Evolutionary conservation across 768 basidiomycete genomes (phyloP).

Genomic region (Agaricus blazei): DNA sequence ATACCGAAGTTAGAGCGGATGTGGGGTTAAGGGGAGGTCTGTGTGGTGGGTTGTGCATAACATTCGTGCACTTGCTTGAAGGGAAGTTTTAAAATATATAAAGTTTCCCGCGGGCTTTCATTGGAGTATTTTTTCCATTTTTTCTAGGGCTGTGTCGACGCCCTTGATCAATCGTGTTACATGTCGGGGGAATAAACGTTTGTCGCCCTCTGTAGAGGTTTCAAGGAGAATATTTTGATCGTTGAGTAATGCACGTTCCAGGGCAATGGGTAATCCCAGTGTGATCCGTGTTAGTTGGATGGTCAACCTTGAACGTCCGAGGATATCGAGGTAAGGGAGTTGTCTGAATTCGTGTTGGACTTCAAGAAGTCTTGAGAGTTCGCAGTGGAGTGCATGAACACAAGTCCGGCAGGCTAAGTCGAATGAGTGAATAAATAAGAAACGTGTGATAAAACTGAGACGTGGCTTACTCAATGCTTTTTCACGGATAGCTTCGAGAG

Average conservation of each 20-base stretch:
- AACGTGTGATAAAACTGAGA: neutral
- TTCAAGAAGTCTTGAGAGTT: slow-evolving; percentile 76
- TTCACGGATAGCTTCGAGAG: slow-evolving; percentile 66
- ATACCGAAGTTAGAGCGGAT: no score
- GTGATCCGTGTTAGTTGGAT: slow-evolving; percentile 76
- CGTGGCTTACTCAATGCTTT: slow-evolving; percentile 60
- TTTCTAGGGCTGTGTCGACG: slow-evolving; percentile 58
- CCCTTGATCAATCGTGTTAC: slow-evolving; percentile 57
- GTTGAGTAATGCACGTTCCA: slow-evolving; percentile 59
- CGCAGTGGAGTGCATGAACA: slow-evolving; percentile 64
- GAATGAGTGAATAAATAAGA: neutral
- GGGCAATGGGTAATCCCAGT: slow-evolving; percentile 64
- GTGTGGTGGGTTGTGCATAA: no score
- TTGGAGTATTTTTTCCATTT: slow-evolving; percentile 56
- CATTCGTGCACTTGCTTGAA: no score
- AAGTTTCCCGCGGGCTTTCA: slow-evolving; percentile 12
- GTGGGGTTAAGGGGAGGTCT: no score
- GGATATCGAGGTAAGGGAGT: slow-evolving; percentile 73
- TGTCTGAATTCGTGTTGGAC: slow-evolving; percentile 72
- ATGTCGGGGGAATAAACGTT: slow-evolving; percentile 46
- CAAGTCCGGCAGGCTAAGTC: slow-evolving; percentile 70
- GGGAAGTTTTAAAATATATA: neutral
- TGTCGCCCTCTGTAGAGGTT: slow-evolving; percentile 12
- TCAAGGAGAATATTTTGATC: slow-evolving; percentile 28
- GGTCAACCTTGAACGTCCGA: slow-evolving; percentile 69